These are phyloP conservation scores for Ceratobasidium sp. DNA, from an alignment of 1,284 basidiomycete species.

Conservation along the genomic window DNA sequence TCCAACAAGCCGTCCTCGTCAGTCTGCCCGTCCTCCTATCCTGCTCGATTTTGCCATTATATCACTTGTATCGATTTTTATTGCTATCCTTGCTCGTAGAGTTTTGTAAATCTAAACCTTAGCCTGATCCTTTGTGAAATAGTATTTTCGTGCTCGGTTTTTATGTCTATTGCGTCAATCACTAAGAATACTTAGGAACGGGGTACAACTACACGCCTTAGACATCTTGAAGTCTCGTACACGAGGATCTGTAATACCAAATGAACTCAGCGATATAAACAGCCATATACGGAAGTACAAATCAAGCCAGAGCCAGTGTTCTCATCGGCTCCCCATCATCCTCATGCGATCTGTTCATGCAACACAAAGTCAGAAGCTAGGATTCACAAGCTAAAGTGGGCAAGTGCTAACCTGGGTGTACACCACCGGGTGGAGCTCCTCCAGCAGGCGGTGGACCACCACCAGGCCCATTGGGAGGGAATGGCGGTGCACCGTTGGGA, in stretches of 20 bases:
- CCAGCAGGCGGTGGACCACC: constrained; percentile 58
- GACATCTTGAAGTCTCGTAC: neutral
- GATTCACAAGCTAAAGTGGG: neutral
- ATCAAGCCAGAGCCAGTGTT: constrained; percentile 1
- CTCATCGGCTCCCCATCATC: constrained; percentile 72
- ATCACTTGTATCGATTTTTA: constrained; percentile 46
- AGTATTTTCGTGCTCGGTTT: constrained; percentile 28
- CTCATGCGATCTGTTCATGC: constrained; percentile 68
- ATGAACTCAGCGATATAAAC: constrained; percentile 33
- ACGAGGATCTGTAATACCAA: constrained; percentile 20
- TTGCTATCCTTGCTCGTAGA: constrained; percentile 45
- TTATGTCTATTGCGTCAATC: neutral
- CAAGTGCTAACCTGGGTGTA: constrained; percentile 73
- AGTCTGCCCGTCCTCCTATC: constrained; percentile 30
- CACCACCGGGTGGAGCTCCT: constrained; percentile 59
- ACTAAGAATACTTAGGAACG: no score
- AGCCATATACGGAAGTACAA: constrained; percentile 14
- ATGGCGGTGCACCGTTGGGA: constrained; percentile 57
- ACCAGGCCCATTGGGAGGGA: constrained; percentile 56
- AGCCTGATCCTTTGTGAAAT: constrained; percentile 18
- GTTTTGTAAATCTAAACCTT: constrained; percentile 25
- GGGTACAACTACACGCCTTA: neutral
- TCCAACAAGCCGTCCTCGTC: constrained; percentile 12
- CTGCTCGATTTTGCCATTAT: constrained; percentile 39
- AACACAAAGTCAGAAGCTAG: neutral